Base-by-base conservation (phyloP, 352 stramenopile species). In the Phytopythium chamaehyphon region DNA sequence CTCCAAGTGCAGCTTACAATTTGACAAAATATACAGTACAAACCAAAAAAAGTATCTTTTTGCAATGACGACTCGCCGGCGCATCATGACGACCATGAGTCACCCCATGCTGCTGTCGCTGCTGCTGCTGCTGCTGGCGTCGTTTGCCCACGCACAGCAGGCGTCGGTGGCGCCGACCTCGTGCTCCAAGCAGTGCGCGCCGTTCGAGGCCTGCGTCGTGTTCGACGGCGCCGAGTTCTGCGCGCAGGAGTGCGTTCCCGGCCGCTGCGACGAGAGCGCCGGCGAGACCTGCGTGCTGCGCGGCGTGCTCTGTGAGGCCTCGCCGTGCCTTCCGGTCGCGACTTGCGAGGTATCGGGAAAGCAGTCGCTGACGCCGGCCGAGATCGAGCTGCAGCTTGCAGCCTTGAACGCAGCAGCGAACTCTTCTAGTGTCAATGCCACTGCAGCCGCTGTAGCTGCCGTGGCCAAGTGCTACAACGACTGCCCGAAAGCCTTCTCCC, bases 291-390 rank as follows among this genome's bases (percentile, higher is more conserved):
- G 75, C 15, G 56, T 84, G 9, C 47, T 86, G 14, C 57, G 69
- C 36, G 70, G 67, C 14, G 57, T 59, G 16, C 43, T 57, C 8
- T 86, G 75, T 35, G 47, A 43, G n/a, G 42, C 45, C 15, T 54
- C 67, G 4, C 72, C 70, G 15, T 86, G 75, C 44, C 49, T 86
- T 3, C 75, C 75, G 1, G 47, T 69, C 37, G 70, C 69, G 6
- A 48, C 77, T 7, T 86, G 75, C 31, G 70, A 83, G 48, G 3
- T 45, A 12, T 28, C 40, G 19, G 40, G 9, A 18, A 22, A 47
- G 21, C 40, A 33, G 40, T 3, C n/a, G 10, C 7, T 24, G 28
- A 33, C 28, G 28, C 28, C 28, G 9, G 28, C 28, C 28, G 28
- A 33, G 28, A 33, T 33, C 28, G 28, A 33, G 28, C 28, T 33